Base-by-base conservation (phyloP, 169 alveolate genomes). In the Cryptosporidium meleagridis region DNA sequence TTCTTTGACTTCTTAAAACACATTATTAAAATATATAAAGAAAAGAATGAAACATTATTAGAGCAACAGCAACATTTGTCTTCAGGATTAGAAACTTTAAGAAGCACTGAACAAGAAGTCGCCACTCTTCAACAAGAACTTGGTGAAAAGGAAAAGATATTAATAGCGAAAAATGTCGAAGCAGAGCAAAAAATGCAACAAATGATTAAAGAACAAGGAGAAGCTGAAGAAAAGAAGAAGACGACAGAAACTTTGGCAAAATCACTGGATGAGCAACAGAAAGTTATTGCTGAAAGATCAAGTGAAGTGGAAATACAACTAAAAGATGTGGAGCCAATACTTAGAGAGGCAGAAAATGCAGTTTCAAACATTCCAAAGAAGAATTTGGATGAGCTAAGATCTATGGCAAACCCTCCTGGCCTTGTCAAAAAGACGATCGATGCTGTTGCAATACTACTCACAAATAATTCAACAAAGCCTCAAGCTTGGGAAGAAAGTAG, bases 1-100 rank as follows among this genome's bases (percentile, higher is more conserved):
- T 98, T 96, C 93, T 94, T 98, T 67, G 99, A 97, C 85, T 97
- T 98, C 92, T 95, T 98, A 69, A 97, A 95, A 89, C 99, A 97
- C 91, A 97, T 97, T 89, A 95, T 95, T 37, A 96, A 96, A 51
- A 93, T 97, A 85, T 94, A 95, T 67, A 94, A 91, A 10, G 98
- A 96, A 84, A 97, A 97, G 94, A 95, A 93, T 73, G 97, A 96
- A 26, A 97, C 96, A 71, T 94, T 97, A 44, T 93, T 96, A 72
- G 99, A 96, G 89, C 98, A 97, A 86, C 96, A 97, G 89, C 93
- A 61, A 70, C 99, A 97, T 86, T 93, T 97, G 45, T 96, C 96
- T 75, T 96, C 96, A 37, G 99, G 99, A 84, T 94, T 98, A 6
- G 98, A 97, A 65, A 98, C 97, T 75, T 95, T 98, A 31, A 93